Conservation (phyloP, 345 rosid species). For the sweet orange (Citrus sinensis) region DNA sequence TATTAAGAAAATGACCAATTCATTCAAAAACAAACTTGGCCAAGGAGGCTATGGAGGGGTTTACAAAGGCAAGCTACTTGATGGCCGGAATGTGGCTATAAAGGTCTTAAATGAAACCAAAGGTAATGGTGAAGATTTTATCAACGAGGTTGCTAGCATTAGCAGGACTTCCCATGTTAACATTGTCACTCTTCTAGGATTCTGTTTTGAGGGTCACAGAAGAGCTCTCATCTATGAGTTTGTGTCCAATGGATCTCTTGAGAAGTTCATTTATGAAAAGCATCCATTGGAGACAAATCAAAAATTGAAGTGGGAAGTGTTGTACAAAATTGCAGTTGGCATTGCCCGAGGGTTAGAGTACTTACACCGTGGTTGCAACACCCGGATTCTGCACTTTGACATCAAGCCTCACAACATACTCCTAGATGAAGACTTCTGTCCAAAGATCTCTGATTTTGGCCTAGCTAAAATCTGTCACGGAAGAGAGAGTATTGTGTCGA, state of each 20-base stretch:
- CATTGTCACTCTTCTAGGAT: too few species aligned
- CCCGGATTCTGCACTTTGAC: neutral
- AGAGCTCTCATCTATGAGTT: slow-evolving; percentile 1
- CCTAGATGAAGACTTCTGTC: neutral
- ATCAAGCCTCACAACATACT: neutral
- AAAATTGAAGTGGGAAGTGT: neutral
- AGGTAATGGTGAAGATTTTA: too few species aligned
- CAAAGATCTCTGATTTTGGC: too few species aligned
- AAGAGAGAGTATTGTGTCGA: neutral
- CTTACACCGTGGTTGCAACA: neutral
- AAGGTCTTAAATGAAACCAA: too few species aligned
- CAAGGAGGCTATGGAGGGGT: too few species aligned
- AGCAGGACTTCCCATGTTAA: too few species aligned
- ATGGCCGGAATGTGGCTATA: too few species aligned
- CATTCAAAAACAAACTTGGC: too few species aligned
- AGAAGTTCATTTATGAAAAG: neutral
- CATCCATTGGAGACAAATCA: neutral
- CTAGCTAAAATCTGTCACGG: neutral
- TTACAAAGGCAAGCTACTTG: too few species aligned
- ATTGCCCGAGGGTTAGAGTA: slow-evolving; percentile 5
- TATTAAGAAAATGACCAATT: too few species aligned
- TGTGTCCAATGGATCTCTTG: neutral
- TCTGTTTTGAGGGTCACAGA: too few species aligned
- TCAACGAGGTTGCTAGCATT: too few species aligned
- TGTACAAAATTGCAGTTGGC: neutral